Evolutionary conservation across 768 basidiomycete species (phyloP), one percentile per base, ranked within the genome.

Genomic region (Trametes punicea): DNA sequence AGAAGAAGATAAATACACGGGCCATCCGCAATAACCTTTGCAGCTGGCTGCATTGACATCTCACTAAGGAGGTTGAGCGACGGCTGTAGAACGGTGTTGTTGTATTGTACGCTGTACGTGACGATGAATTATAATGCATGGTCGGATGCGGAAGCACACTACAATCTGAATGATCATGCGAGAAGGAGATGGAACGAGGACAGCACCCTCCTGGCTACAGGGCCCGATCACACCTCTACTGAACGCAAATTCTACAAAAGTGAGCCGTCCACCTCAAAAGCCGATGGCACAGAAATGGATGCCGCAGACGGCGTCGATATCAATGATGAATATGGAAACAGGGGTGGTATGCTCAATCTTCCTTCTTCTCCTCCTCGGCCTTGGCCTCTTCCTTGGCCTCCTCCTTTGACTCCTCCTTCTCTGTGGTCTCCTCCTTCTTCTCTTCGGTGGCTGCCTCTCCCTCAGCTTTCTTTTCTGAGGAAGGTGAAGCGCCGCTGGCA

Each of bases 1-100:
- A 25, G 87, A 87, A 64, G 90, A 92, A 59, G 66, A 69, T 36
- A 47, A 27, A 29, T 60, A 64, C 46, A 23, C 41, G 15, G 39
- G 36, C 7, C 15, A 44, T 42, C 13, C 18, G 20, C 41, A 33
- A 18, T 55, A 33, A 41, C 15, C 4, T 20, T 36, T 6, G 20
- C 15, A 49, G 39, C 30, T 10, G 6, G 27, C 55, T 44, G 40
- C 48, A 25, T 23, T 8, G 26, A 44, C 29, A 21, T 15, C 36
- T 9, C 26, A 33, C 21, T 25, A 11, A 46, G 45, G 25, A 31
- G 42, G 40, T 40, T 8, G n/a, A 27, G 36, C 18, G 31, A 51
- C 21, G n/a, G 38, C 47, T 52, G 49, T 52, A 34, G 25, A 26
- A 56, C 45, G 38, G 47, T 56, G 51, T 45, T 48, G 47, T 56